phyloP scores from a whole-genome alignment of 2,329 filamentous ascomycete species.

The Xylaria sp. region DNA sequence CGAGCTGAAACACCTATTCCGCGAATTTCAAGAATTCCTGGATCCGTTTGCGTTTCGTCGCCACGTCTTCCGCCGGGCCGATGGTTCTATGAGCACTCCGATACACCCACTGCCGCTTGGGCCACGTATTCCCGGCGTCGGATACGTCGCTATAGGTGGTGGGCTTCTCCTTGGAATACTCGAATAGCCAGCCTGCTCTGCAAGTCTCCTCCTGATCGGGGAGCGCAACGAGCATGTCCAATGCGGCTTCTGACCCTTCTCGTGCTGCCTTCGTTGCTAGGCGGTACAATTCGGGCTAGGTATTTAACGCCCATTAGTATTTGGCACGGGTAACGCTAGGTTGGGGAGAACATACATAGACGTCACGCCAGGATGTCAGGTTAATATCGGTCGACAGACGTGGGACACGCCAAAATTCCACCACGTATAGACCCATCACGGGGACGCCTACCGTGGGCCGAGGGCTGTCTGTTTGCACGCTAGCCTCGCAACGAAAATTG shows the following conservation, averaged over 20 bases:
- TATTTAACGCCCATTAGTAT: background rate
- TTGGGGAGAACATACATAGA: background rate
- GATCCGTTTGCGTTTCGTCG: background rate
- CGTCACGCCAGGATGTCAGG: constrained; percentile 3
- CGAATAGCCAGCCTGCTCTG: constrained; percentile 21
- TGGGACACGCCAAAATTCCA: background rate
- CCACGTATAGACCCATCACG: background rate
- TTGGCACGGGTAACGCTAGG: background rate
- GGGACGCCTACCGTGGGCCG: no score
- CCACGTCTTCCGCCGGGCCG: background rate
- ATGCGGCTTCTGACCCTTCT: background rate
- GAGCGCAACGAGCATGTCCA: constrained; percentile 15
- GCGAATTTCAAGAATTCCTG: background rate
- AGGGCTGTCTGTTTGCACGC: background rate
- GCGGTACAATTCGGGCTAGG: constrained; percentile 9
- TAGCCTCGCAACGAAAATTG: constrained; percentile 8
- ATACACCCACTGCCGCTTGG: constrained; percentile 2
- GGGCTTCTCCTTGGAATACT: background rate
- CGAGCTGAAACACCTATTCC: background rate
- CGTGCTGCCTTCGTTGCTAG: constrained; percentile 2
- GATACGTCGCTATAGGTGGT: background rate
- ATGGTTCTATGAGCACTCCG: constrained; percentile 5
- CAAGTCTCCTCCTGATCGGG: constrained; percentile 1
- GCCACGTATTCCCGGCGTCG: background rate
- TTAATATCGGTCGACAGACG: background rate